Base-by-base conservation (phyloP, 306 rosid genomes). In the Quercus aquifolioides region DNA sequence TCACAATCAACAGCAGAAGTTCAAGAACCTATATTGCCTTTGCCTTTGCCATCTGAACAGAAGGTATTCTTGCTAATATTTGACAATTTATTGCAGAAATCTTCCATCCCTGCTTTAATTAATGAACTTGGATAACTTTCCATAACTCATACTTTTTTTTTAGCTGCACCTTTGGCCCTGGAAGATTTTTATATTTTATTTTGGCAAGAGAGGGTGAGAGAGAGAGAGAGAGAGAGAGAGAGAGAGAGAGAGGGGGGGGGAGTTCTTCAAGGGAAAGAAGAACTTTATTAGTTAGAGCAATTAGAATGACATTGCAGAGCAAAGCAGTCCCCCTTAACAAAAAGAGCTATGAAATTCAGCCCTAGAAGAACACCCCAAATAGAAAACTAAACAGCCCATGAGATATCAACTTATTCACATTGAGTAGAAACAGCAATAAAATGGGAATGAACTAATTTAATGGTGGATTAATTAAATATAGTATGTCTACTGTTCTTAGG, bases 11-110 rank as follows among this genome's bases (percentile, higher is more conserved):
- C 58, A 55, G 81, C 73, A 23, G 56, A 70, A 55, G 54, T 60
- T 17, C 81, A 72, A 65, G 78, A 76, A 20, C 82, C 86, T 31
- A 30, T 82, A 65, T 56, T 82, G 69, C 85, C 85, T 9, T 78
- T 82, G 18, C 85, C 82, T 57, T 74, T 68, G 11, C 69, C 80
- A 57, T 77, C 76, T 62, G 82, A 71, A 4, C 49, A 64, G 38
- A 73, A 43, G 86, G 86, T 81, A 81, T 30, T 15, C 38, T n/a
- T 58, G 52, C 21, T 19, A 63, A 15, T 52, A 33, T 74, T 23
- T 60, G 2, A 63, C 12, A 20, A 17, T 67, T 17, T 26, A 59
- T 59, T 25, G 65, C 25, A 14, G 65, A 59, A 59, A 59, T 21
- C 33, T 59, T 59, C 21, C 21, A 15, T 67, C 51, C 2, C 33